Base-by-base conservation (phyloP, 345 rosid genomes). In the Rhizophora apiculata region DNA sequence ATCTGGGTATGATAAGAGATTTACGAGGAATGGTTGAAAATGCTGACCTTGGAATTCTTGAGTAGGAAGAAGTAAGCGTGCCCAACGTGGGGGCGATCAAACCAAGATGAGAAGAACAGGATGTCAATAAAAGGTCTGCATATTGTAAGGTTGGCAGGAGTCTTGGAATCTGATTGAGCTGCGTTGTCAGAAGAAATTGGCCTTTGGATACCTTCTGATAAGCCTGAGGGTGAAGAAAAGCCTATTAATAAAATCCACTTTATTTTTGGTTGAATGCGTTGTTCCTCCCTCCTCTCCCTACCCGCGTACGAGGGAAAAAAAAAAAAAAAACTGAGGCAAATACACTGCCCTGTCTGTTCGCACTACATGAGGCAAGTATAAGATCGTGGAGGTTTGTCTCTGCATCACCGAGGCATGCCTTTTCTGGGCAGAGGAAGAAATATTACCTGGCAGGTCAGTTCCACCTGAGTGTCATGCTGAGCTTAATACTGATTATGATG, bases 401-500 rank as follows among this genome's bases (percentile, higher is more conserved):
- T 61, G n/a, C 19, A 32, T 64, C 22, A 6, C 58, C 64, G 22
- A 76, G 66, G 54, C 31, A 51, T 67, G 22, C n/a, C 60, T 49
- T 70, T 77, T 8, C 37, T 68, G 57, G 63, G 60, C 80, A 92
- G 99, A 87, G 70, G 96, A 85, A 62, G 83, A 82, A 54, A 75
- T 88, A 80, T 80, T 96, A 74, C 88, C 99, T 6, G 98, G 99
- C 62, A 89, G 96, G 82, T 87, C 94, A 18, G 73, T 83, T 74
- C 97, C 94, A 66, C 82, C 77, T 16, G 92, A 85, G 81, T 96
- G 99, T 63, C 79, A 83, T 59, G 82, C 86, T 15, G 88, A 92
- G 80, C 96, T 96, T 78, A 97, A 92, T 82, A 69, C 97, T 16
- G 99, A 96, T 78, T 92, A 96, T 67, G 93, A 37, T 60, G 99